Evolutionary conservation across 2,329 filamentous ascomycete genomes (phyloP), one percentile per base, ranked within the genome.

Genomic region (Alternaria postmessia): DNA sequence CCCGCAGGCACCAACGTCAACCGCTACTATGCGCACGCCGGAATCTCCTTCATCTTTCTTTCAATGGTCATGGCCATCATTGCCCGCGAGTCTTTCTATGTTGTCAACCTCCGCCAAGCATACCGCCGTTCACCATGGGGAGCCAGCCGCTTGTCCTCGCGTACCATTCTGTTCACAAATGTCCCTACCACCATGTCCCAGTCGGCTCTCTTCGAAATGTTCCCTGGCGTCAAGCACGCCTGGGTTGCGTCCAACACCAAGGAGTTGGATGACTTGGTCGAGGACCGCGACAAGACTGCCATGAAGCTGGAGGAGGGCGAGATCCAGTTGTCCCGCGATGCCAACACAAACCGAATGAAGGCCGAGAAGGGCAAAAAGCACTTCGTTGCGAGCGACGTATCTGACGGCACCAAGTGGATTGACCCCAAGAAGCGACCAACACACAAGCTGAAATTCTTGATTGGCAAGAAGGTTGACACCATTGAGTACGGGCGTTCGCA

Each of bases 401-500:
- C 69, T 26, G 75, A 82, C 32, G 82, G 84, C 11, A 62, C 75
- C 18, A 74, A 78, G 51, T 82, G 80, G 76, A 58, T 78, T 34
- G 74, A 77, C 51, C 73, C 78, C 36, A 79, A 80, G 69, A 71
- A 80, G 22, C 74, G 78, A 12, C 78, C 78, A 0, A 80, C 78
- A 4, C 78, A 80, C 66, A 74, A 71, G 54, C 74, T 80, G 52
- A 80, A 79, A 58, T 75, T 77, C 59, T 68, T 81, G 43, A 78
- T 80, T 20, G 79, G 79, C 59, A 79, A 80, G 64, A 80, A 80
- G 65, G 78, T 81, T 43, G 79, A 98, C 79, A 94, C 92, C 0
- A 96, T 99, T 75, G 88, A 94, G 62, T 96, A 91, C 87, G 90
- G 89, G 61, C 89, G 94, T 41, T 84, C 85, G 1, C 89, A 93